Base-by-base conservation (phyloP, 805 yeast genomes). In the Myxozyma kluyveri region DNA sequence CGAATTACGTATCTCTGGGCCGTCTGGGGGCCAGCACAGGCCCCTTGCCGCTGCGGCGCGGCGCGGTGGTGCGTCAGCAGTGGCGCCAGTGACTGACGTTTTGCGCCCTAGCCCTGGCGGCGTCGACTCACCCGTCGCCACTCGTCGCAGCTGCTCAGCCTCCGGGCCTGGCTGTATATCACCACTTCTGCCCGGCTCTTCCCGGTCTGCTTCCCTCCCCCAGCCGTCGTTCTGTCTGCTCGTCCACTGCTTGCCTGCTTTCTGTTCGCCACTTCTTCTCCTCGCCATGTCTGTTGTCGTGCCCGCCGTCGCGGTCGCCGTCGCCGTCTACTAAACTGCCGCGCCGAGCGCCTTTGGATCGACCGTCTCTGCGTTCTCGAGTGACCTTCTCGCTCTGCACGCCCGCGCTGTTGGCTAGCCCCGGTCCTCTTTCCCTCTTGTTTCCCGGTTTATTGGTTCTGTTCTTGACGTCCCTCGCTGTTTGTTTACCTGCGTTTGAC, bases 251-350 rank as follows among this genome's bases (percentile, higher is more conserved):
- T 42, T 7, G 14, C 42, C 35, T 10, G 27, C 12, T 27, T 26
- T 17, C 3, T 21, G 9, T 6, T n/a, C 6, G 5, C 45, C 9
- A 12, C 45, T 17, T n/a, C n/a, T n/a, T n/a, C n/a, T n/a, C n/a
- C n/a, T n/a, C n/a, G n/a, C n/a, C n/a, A n/a, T n/a, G n/a, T n/a
- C n/a, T n/a, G n/a, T n/a, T n/a, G n/a, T n/a, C n/a, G n/a, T n/a
- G n/a, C n/a, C n/a, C n/a, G n/a, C n/a, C n/a, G n/a, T n/a, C n/a
- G 38, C 23, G 44, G 48, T 41, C 26, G 36, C 33, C 31, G 48
- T 37, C 48, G 43, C 36, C 35, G 45, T 36, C 49, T 49, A 44
- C 40, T 42, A 44, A 44, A 47, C 49, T 24, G n/a, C 49, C 19
- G 26, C 33, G n/a, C n/a, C n/a, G n/a, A n/a, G n/a, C n/a, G n/a